Conservation (phyloP, 768 basidiomycete genomes). For the Inosperma sp. region DNA sequence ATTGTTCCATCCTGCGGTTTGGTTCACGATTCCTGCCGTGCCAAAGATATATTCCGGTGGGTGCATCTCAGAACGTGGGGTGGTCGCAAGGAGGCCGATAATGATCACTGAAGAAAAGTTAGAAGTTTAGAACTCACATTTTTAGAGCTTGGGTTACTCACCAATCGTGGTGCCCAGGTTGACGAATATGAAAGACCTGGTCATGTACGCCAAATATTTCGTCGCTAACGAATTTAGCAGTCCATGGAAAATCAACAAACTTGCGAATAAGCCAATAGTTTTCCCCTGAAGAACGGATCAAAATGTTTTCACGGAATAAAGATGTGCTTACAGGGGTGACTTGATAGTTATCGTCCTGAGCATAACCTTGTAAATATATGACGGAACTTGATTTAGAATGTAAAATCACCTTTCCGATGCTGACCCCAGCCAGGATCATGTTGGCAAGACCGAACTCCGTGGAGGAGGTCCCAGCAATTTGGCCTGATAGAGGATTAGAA, state of each 20-base stretch:
- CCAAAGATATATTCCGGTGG: conserved; percentile 77
- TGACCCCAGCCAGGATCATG: conserved; percentile 76
- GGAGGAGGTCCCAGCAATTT: conserved; percentile 80
- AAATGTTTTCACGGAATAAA: background rate
- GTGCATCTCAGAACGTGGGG: conserved; percentile 74
- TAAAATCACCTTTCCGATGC: conserved; percentile 44
- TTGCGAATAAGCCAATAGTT: conserved; percentile 73
- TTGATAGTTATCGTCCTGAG: conserved; percentile 50
- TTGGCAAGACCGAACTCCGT: conserved; percentile 78
- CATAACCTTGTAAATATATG: background rate
- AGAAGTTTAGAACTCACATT: conserved; percentile 4
- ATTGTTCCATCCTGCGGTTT: conserved; percentile 73
- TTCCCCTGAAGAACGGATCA: conserved; percentile 43
- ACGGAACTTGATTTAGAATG: conserved; percentile 1
- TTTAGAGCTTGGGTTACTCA: conserved; percentile 26
- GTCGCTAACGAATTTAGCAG: conserved; percentile 74
- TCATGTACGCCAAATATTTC: conserved; percentile 66
- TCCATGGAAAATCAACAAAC: conserved; percentile 72
- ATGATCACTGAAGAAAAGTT: conserved; percentile 83
- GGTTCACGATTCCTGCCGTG: conserved; percentile 63
- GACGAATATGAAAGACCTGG: conserved; percentile 77
- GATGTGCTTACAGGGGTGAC: conserved; percentile 43
- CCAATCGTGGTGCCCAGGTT: conserved; percentile 77
- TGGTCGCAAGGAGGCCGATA: conserved; percentile 75
- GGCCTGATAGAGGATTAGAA: conserved; percentile 41